phyloP scores from a whole-genome alignment of 2,329 filamentous ascomycete genomes.

The Penicillium sp. region DNA sequence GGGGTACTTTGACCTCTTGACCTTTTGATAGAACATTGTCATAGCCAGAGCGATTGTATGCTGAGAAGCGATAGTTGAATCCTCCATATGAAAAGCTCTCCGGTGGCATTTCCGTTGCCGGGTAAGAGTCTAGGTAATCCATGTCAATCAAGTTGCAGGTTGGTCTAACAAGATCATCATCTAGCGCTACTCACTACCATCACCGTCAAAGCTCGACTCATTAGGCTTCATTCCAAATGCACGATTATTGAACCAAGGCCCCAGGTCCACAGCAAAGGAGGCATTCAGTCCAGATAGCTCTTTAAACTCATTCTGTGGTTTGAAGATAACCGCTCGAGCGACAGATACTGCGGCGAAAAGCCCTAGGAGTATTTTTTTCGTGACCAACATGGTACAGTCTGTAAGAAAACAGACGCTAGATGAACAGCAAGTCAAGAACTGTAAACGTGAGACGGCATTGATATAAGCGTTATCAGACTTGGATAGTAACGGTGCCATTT shows the following conservation, averaged over 20 bases:
- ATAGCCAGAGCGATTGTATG: conserved; percentile 35
- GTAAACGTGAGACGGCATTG: not conserved
- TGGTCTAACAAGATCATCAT: not conserved
- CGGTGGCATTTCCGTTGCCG: conserved; percentile 36
- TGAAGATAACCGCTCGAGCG: conserved; percentile 15
- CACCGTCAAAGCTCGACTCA: conserved; percentile 38
- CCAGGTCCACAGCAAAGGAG: conserved; percentile 15
- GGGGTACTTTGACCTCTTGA: conserved; percentile 33
- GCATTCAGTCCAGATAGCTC: conserved; percentile 5
- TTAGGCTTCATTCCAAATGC: conserved; percentile 36
- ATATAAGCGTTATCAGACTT: not conserved
- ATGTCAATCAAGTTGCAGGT: not conserved
- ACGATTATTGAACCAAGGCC: conserved; percentile 32
- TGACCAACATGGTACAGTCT: not conserved
- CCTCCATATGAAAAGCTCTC: conserved; percentile 38
- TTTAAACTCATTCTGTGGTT: conserved; percentile 19
- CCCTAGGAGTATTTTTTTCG: not conserved
- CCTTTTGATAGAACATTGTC: conserved; percentile 41
- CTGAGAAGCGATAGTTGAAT: conserved; percentile 37
- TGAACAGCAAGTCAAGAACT: not conserved
- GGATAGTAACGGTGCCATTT: conserved; percentile 4
- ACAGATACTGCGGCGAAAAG: not conserved
- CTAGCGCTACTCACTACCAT: conserved; percentile 19
- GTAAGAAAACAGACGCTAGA: not conserved
- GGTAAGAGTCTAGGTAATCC: conserved; percentile 30